These are phyloP conservation scores for Cucurbita maxima DNA, from an alignment of 306 rosid genomes.

Conservation along the genomic window DNA sequence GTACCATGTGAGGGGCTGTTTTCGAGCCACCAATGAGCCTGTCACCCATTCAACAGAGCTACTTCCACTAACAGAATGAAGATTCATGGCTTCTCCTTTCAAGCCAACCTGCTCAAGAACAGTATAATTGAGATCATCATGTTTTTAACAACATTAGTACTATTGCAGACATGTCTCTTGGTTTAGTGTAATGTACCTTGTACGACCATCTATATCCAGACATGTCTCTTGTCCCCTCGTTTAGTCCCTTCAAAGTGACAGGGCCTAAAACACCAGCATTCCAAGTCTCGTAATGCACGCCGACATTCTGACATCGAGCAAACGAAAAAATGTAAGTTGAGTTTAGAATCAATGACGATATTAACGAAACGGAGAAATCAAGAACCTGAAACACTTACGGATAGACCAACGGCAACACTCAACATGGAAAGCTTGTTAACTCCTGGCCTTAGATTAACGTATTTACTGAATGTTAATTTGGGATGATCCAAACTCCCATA, in stretches of 20 bases:
- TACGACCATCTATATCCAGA: conserved; percentile 74
- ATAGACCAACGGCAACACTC: conserved; percentile 73
- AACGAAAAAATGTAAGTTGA: neutral
- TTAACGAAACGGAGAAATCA: neutral
- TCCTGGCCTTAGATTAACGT: conserved; percentile 53
- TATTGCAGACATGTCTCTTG: neutral
- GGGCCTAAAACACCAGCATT: conserved; percentile 92
- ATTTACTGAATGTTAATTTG: conserved; percentile 44
- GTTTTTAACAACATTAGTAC: neutral
- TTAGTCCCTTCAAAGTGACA: conserved; percentile 60
- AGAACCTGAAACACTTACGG: conserved; percentile 40
- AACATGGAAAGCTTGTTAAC: conserved; percentile 82
- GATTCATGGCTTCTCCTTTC: conserved; percentile 57
- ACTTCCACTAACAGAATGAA: conserved; percentile 67
- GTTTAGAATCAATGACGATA: neutral
- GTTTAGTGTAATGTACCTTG: conserved; percentile 35
- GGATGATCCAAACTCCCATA: conserved; percentile 47
- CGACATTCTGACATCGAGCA: conserved; percentile 52
- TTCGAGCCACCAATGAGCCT: conserved; percentile 46
- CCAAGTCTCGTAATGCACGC: conserved; percentile 75
- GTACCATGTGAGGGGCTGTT: conserved; percentile 87
- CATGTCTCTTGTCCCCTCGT: conserved; percentile 80
- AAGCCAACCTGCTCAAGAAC: conserved; percentile 53
- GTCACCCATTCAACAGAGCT: conserved; percentile 64
- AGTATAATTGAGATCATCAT: neutral